phyloP scores from a whole-genome alignment of 495 filamentous ascomycete genomes.

The Aspergillus hancockii region DNA sequence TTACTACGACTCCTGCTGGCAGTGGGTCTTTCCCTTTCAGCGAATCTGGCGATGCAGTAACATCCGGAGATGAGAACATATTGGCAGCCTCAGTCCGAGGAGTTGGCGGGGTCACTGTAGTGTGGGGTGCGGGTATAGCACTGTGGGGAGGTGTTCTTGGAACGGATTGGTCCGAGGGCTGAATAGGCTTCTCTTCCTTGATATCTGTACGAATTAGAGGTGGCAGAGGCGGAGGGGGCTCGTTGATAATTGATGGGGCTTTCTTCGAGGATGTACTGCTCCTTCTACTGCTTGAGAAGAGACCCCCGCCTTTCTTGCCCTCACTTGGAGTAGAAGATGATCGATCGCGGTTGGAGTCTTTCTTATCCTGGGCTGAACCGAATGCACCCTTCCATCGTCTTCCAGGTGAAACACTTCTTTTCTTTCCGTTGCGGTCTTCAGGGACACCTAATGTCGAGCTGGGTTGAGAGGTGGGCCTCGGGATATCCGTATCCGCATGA shows the following conservation, averaged over 20 bases:
- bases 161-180: constrained; percentile 20
- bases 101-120: constrained; percentile 58
- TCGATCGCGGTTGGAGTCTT: constrained; percentile 43
- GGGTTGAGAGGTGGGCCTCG: constrained; percentile 26
- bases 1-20: constrained; percentile 39
- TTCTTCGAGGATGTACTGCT: constrained; percentile 44
- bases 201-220: constrained; percentile 41
- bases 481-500: constrained; percentile 20
- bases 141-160: constrained; percentile 49
- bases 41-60: constrained; percentile 41
- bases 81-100: constrained; percentile 32
- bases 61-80: constrained; percentile 25
- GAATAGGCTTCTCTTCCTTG: constrained; percentile 27
- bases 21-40: constrained; percentile 31
- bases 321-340: constrained; percentile 37
- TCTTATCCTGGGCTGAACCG: constrained; percentile 36
- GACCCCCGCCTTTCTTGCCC: constrained; percentile 29
- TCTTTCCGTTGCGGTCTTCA: constrained; percentile 32
- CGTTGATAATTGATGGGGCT: constrained; percentile 26
- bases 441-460: constrained; percentile 36
- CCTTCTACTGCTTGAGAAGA: constrained; percentile 37
- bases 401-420: constrained; percentile 43
- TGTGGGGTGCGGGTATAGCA: constrained; percentile 44
- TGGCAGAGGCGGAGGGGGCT: constrained; percentile 35
- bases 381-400: constrained; percentile 51